These are phyloP conservation scores for Saccharomycopsis synnaedendra DNA, from an alignment of 805 yeast species.

Conservation along the genomic window DNA sequence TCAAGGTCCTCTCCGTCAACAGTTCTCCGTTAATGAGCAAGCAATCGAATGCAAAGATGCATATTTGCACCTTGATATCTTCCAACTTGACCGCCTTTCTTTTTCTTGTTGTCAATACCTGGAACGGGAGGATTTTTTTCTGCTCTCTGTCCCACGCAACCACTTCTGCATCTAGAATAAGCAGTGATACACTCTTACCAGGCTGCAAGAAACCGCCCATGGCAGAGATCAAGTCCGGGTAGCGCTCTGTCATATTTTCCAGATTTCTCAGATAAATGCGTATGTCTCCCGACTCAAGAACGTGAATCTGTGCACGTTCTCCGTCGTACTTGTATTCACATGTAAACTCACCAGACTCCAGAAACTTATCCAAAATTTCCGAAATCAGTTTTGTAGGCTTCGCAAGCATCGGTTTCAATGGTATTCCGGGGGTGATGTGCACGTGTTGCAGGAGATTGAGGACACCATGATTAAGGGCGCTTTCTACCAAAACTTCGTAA, in stretches of 20 bases:
- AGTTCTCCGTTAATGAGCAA: conserved; percentile 66
- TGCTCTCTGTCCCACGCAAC: conserved; percentile 89
- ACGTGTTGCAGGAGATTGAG: conserved; percentile 53
- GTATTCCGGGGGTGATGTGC: conserved; percentile 81
- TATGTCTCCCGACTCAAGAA: conserved; percentile 51
- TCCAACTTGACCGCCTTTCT: conserved; percentile 83
- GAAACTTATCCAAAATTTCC: conserved; percentile 82
- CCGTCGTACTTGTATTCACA: conserved; percentile 98
- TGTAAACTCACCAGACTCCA: conserved; percentile 68
- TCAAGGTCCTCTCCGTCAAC: conserved; percentile 51
- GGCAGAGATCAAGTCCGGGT: conserved; percentile 77
- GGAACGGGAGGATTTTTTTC: conserved; percentile 84
- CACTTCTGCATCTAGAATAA: conserved; percentile 91
- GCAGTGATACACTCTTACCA: conserved; percentile 31
- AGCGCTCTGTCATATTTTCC: conserved; percentile 93
- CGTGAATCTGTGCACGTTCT: conserved; percentile 91
- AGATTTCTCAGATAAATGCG: conserved; percentile 86
- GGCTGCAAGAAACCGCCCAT: conserved; percentile 44
- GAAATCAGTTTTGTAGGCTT: conserved; percentile 90
- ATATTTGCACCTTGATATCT: conserved; percentile 83
- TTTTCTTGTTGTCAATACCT: conserved; percentile 84
- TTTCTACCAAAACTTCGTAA: conserved; percentile 65
- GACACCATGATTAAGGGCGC: conserved; percentile 59
- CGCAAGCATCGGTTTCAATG: conserved; percentile 95
- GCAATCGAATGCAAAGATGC: conserved; percentile 86